A percentile compares a stretch with the other conserved stretches of the same genome.
Evolutionary conservation across 768 basidiomycete genomes (phyloP).

Genomic region (Amanita brunnescens): DNA sequence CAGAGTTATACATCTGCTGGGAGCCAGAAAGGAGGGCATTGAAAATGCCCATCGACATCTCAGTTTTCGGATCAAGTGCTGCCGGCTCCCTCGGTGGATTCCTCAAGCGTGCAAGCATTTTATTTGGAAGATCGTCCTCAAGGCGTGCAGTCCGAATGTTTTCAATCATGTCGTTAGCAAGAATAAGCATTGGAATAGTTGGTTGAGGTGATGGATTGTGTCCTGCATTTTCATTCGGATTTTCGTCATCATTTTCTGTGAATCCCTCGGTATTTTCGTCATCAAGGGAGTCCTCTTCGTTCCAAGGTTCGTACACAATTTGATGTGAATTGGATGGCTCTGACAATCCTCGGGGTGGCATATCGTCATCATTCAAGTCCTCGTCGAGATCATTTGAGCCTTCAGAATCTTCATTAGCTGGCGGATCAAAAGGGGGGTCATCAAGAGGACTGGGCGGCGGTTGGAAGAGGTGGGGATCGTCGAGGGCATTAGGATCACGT

Average conservation of each 20-base stretch:
- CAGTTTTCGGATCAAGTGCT: background rate
- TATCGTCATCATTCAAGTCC: background rate
- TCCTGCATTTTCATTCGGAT: background rate
- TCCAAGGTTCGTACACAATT: background rate
- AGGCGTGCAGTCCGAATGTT: background rate
- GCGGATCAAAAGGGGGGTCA: background rate
- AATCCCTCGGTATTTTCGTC: background rate
- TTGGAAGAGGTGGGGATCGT: background rate
- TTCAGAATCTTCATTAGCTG: background rate
- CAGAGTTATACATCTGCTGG: background rate
- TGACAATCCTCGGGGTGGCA: background rate
- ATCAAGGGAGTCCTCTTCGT: background rate
- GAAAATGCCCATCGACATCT: conserved; percentile 1
- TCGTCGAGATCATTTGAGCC: no score
- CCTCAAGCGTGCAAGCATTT: background rate
- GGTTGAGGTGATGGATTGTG: background rate
- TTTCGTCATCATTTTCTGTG: background rate
- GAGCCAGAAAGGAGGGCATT: background rate
- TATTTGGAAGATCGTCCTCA: background rate
- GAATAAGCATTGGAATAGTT: background rate
- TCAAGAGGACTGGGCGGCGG: background rate
- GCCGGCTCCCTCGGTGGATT: background rate
- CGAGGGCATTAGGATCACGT: background rate
- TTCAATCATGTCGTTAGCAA: background rate
- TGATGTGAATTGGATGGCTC: background rate